phyloP scores from a whole-genome alignment of 306 rosid genomes.

The Prunus davidiana region DNA sequence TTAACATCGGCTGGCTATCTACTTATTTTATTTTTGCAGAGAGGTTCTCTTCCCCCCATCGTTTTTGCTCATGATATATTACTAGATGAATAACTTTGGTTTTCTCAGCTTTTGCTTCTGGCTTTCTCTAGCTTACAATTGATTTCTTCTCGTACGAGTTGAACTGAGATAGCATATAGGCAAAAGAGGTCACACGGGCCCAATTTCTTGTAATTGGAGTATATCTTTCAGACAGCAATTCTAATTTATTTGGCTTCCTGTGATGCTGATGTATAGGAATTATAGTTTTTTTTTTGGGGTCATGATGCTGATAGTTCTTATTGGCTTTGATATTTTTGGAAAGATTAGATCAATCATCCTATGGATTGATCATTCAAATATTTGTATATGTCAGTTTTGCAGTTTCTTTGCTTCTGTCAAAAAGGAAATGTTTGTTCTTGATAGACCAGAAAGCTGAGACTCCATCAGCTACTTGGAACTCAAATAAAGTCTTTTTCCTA shows the following conservation, averaged over 20 bases:
- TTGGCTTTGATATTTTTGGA: neutral
- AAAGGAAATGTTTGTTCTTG: neutral
- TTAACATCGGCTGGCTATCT: neutral
- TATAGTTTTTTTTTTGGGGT: neutral
- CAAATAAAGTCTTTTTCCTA: too few species aligned
- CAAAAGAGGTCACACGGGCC: neutral
- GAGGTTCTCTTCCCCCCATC: conserved; percentile 11
- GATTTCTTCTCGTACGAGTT: neutral
- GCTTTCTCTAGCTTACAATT: neutral
- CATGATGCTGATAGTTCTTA: neutral
- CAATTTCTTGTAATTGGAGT: neutral
- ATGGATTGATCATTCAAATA: neutral
- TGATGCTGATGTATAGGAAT: neutral
- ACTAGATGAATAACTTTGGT: conserved; percentile 14
- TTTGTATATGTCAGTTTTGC: neutral
- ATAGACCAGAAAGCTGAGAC: too few species aligned
- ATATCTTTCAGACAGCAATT: neutral
- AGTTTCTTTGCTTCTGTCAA: neutral
- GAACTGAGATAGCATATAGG: neutral
- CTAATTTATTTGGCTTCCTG: neutral
- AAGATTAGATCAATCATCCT: neutral
- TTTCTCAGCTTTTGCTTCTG: neutral
- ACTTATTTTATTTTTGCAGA: conserved; percentile 2
- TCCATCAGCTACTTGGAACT: too few species aligned
- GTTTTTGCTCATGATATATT: conserved; percentile 14